Conservation (phyloP, 2,329 filamentous ascomycete species). For the Aureobasidium melanogenum region DNA sequence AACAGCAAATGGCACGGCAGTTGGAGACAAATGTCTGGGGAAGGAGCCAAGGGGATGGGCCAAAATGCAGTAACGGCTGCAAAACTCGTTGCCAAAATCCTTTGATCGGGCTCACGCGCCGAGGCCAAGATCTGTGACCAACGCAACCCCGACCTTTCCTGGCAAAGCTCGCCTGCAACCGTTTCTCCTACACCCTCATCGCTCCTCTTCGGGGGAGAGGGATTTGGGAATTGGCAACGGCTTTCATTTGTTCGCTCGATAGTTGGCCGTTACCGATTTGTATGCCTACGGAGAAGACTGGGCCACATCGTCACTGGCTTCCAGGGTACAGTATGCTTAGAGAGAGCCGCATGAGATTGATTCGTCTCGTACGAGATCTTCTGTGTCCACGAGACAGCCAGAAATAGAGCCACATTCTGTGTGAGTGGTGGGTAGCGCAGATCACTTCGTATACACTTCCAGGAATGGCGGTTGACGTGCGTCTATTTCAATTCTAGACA, state of each 20-base stretch:
- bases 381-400: not conserved
- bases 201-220: not conserved
- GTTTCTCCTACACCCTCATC: not conserved
- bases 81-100: not conserved
- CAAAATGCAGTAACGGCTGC: not conserved
- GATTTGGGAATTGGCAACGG: constrained; percentile 4
- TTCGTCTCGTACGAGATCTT: not conserved
- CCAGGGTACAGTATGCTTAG: not conserved
- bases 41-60: constrained; percentile 1
- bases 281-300: not conserved
- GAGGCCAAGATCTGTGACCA: not conserved
- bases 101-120: not conserved
- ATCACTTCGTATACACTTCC: not conserved
- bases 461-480: not conserved
- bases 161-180: constrained; percentile 7
- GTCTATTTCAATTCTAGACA: not conserved
- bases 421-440: not conserved
- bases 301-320: constrained; percentile 3
- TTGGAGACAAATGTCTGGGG: constrained; percentile 2
- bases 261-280: not conserved
- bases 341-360: not conserved
- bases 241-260: constrained; percentile 11
- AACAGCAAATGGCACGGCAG: constrained; percentile 4
- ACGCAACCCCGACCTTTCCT: not conserved
- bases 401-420: not conserved